A percentile compares a stretch with the other conserved stretches of the same genome.
Evolutionary conservation across 2,329 filamentous ascomycete species (phyloP).

Genomic region (Colletotrichum sp.): DNA sequence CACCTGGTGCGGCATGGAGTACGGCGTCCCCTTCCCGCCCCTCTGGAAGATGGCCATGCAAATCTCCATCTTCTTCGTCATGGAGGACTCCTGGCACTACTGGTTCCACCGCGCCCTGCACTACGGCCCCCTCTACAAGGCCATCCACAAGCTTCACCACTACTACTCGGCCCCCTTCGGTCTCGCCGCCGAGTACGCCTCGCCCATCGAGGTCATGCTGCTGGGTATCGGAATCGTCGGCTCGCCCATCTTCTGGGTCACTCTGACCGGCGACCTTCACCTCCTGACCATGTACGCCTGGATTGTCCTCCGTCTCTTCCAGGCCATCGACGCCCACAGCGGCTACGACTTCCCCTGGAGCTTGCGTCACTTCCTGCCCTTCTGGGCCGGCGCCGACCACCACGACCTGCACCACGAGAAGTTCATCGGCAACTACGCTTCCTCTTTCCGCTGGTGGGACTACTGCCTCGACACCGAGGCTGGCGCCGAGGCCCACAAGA

Average conservation of each 20-base stretch:
- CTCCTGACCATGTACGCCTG: constrained; percentile 97
- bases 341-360: constrained; percentile 99
- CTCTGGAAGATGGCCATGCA: constrained; percentile 88
- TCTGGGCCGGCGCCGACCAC: constrained; percentile 97
- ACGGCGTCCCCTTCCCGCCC: constrained; percentile 87
- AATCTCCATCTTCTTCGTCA: constrained; percentile 90
- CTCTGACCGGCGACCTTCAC: constrained; percentile 85
- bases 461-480: constrained; percentile 92
- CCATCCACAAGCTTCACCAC: constrained; percentile 98
- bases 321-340: constrained; percentile 96
- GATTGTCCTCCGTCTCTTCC: constrained; percentile 92
- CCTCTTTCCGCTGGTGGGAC: constrained; percentile 99
- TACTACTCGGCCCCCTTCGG: constrained; percentile 98
- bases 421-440: constrained; percentile 98
- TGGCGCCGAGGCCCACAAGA: constrained; percentile 84
- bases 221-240: constrained; percentile 88
- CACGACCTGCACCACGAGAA: constrained; percentile 98
- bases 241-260: constrained; percentile 82
- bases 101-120: constrained; percentile 93
- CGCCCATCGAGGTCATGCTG: constrained; percentile 95
- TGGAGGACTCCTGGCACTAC: constrained; percentile 99
- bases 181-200: constrained; percentile 95
- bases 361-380: constrained; percentile 91
- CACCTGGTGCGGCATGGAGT: constrained; percentile 88
- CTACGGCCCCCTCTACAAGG: constrained; percentile 93